Conservation (phyloP, 305 asterid species). For the Fraxinus sp. region DNA sequence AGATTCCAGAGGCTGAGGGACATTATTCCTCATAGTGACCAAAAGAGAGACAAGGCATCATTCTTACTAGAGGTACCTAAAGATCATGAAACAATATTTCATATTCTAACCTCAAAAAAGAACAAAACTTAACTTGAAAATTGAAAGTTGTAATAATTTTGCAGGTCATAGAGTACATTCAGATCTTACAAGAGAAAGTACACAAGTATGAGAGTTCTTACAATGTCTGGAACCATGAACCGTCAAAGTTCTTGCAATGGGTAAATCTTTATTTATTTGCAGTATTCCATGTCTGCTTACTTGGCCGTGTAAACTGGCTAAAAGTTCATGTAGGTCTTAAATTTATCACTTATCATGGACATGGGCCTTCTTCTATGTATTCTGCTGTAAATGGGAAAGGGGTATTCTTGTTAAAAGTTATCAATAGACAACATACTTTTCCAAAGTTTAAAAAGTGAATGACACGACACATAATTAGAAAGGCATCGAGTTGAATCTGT, state of each 20-base stretch:
- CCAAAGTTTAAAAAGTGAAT: not conserved
- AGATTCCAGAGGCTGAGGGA: conserved; percentile 92
- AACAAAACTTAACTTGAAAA: conserved; percentile 11
- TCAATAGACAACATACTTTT: not conserved
- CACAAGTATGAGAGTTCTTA: conserved; percentile 67
- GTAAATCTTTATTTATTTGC: conserved; percentile 35
- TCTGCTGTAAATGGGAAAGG: not conserved
- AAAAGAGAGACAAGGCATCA: conserved; percentile 97
- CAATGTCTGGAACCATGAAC: conserved; percentile 74
- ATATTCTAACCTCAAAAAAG: not conserved
- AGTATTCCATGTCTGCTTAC: not conserved
- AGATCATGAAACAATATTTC: conserved; percentile 13
- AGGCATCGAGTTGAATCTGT: not conserved
- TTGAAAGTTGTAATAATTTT: conserved; percentile 21
- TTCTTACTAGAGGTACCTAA: conserved; percentile 78
- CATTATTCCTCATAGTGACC: conserved; percentile 87
- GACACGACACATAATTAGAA: not conserved
- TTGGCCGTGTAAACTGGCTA: not conserved
- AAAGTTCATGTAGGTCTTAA: not conserved
- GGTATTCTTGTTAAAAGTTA: conserved; percentile 1
- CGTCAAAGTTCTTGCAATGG: conserved; percentile 63
- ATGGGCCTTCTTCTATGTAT: not conserved
- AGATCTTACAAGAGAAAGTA: conserved; percentile 86
- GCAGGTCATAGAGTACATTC: conserved; percentile 97
- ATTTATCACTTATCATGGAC: not conserved